These are phyloP conservation scores for Lactifluus subvellereus DNA, from an alignment of 768 basidiomycete species.

Conservation along the genomic window DNA sequence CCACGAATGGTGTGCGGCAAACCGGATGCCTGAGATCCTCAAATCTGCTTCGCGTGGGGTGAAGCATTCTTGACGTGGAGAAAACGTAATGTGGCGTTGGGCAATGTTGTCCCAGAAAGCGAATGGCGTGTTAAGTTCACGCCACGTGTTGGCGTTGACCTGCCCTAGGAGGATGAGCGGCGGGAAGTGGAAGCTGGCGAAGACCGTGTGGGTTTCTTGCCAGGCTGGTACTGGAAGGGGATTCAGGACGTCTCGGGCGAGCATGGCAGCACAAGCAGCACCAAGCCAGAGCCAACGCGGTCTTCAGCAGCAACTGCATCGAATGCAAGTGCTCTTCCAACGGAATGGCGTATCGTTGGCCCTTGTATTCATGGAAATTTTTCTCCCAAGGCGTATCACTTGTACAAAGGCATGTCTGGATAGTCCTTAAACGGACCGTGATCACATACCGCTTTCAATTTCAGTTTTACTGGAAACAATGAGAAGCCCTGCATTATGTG, in stretches of 20 bases:
- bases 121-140: slow-evolving; percentile 71
- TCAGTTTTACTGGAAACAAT: no score
- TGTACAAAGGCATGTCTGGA: background rate
- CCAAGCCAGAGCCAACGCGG: background rate
- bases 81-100: slow-evolving; percentile 11
- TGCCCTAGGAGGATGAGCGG: slow-evolving; percentile 44
- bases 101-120: slow-evolving; percentile 9
- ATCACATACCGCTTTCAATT: no score
- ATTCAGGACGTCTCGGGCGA: background rate
- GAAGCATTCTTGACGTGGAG: slow-evolving; percentile 54
- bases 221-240: slow-evolving; percentile 57
- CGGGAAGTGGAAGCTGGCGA: slow-evolving; percentile 60
- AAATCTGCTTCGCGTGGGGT: slow-evolving; percentile 69
- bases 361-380: background rate
- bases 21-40: slow-evolving; percentile 71
- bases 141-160: slow-evolving; percentile 51
- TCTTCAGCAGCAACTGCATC: background rate
- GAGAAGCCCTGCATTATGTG: no score
- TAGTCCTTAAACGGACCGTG: no score
- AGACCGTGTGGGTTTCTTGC: slow-evolving; percentile 75
- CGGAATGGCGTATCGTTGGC: slow-evolving; percentile 12
- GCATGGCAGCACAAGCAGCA: background rate
- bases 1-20: slow-evolving; percentile 75
- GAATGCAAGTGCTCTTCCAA: background rate
- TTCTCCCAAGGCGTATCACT: background rate